Base-by-base conservation (phyloP, 2,329 filamentous ascomycete species). In the Venturia pyrina region DNA sequence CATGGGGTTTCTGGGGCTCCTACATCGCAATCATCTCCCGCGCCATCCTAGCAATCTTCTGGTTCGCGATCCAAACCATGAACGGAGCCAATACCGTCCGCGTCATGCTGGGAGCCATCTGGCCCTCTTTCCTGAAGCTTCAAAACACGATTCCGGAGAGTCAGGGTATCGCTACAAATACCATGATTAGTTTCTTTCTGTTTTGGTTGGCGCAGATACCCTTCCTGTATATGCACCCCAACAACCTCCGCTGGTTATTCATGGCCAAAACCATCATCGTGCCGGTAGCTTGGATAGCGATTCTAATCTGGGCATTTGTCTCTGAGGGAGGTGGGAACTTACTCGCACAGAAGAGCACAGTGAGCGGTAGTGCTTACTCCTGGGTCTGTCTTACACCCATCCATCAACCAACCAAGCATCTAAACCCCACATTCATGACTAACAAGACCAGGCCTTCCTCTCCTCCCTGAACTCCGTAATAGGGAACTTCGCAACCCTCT, bases 61-160 rank as follows among this genome's bases (percentile, higher is more conserved):
- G 83, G 88, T 85, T 88, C 64, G 85, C 86, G 0, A 87, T 89
- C 60, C 85, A 89, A 69, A 85, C 83, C 50, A 84, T 85, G 67
- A 87, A 87, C 68, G 86, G 87, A 0, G 85, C 82, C 0, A 82
- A 83, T 66, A 77, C 79, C 0, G 77, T 84, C 10, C 50, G 21
- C 17, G 37, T 21, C n/a, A 79, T 82, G 74, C 74, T 85, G 17
- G 78, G 78, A 8, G 82, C 83, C 1, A 85, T 85, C 68, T 86
- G 83, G 81, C 85, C 85, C 0, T 82, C 79, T 11, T 87, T 84
- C 69, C 73, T 78, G 1, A 76, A 77, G 0, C 76, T 86, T 13
- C 77, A 78, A 0, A 87, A 87, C 69, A 74, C 77, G 34, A 78
- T 87, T 5, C 79, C 83, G 0, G 75, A 72, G 1, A 75, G 71